These are phyloP conservation scores for Boletus rufocinnamomeus DNA, from an alignment of 768 basidiomycete genomes.

Conservation along the genomic window DNA sequence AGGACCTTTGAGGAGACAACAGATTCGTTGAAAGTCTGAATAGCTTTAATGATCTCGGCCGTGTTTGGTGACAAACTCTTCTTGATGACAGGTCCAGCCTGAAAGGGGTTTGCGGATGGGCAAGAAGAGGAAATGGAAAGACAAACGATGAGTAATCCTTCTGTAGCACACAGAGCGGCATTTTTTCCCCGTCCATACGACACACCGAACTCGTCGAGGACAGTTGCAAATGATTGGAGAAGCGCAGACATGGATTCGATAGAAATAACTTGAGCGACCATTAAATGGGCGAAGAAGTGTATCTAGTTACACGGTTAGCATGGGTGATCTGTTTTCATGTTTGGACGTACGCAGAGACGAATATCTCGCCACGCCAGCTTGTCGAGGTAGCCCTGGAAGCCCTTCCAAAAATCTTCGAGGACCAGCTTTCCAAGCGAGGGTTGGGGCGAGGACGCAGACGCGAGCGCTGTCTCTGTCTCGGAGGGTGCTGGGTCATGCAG, in stretches of 20 bases:
- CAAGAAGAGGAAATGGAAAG: neutral
- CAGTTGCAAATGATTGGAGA: conserved; percentile 80
- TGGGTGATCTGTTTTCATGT: neutral
- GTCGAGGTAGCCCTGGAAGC: conserved; percentile 87
- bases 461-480: conserved; percentile 35
- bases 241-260: conserved; percentile 77
- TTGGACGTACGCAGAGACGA: conserved; percentile 71
- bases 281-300: conserved; percentile 90
- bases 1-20: conserved; percentile 59
- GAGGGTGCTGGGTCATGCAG: conserved; percentile 51
- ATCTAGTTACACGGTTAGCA: conserved; percentile 52
- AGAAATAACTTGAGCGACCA: conserved; percentile 73
- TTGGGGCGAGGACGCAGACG: conserved; percentile 32
- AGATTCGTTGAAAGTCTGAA: conserved; percentile 71
- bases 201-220: conserved; percentile 87
- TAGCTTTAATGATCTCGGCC: conserved; percentile 66
- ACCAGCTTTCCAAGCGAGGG: conserved; percentile 67
- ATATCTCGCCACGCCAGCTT: conserved; percentile 90
- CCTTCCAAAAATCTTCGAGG: conserved; percentile 88
- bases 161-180: conserved; percentile 78
- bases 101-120: neutral
- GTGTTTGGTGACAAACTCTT: conserved; percentile 59
- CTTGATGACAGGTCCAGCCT: conserved; percentile 74
- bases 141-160: conserved; percentile 74
- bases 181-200: conserved; percentile 82